phyloP scores from a whole-genome alignment of 1,139 yeast genomes.

The Pichia sp. region DNA sequence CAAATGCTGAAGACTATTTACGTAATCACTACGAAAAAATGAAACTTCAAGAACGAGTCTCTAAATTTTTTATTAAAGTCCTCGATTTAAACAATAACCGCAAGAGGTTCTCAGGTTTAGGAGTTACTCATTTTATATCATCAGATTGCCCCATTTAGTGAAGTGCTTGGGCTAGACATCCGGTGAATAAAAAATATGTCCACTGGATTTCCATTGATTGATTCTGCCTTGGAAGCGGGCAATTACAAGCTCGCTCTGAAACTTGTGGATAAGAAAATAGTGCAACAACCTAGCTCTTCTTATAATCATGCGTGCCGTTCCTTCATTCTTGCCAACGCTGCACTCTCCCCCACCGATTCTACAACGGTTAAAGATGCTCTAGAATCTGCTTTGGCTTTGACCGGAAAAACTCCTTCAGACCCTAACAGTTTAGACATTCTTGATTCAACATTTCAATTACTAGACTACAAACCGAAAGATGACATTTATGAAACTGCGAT shows the following conservation, averaged over 20 bases:
- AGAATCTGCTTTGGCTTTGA: conserved; percentile 35
- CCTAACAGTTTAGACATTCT: conserved; percentile 48
- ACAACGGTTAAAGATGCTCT: conserved; percentile 10
- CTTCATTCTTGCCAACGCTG: conserved; percentile 28
- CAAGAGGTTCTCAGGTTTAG: no score
- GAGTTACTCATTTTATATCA: no score
- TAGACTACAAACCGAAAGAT: conserved; percentile 37
- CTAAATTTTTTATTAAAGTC: no score
- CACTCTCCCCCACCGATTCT: conserved; percentile 4
- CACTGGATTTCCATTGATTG: conserved; percentile 18
- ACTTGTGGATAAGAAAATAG: conserved; percentile 46
- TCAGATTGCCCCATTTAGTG: no score
- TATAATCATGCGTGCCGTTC: conserved; percentile 34
- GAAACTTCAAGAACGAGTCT: no score
- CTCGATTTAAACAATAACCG: no score
- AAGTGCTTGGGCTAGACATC: no score
- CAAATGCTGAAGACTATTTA: no score
- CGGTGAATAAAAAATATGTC: conserved; percentile 5
- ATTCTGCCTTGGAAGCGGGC: conserved; percentile 48
- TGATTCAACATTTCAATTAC: conserved; percentile 36
- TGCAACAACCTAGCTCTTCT: conserved; percentile 48
- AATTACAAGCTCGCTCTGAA: conserved; percentile 51
- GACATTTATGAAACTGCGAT: conserved; percentile 53
- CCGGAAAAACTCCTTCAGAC: conserved; percentile 51
- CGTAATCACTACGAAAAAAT: no score